These are phyloP conservation scores for Geotrichum aggregatum DNA, from an alignment of 1,139 yeast genomes.

Conservation along the genomic window DNA sequence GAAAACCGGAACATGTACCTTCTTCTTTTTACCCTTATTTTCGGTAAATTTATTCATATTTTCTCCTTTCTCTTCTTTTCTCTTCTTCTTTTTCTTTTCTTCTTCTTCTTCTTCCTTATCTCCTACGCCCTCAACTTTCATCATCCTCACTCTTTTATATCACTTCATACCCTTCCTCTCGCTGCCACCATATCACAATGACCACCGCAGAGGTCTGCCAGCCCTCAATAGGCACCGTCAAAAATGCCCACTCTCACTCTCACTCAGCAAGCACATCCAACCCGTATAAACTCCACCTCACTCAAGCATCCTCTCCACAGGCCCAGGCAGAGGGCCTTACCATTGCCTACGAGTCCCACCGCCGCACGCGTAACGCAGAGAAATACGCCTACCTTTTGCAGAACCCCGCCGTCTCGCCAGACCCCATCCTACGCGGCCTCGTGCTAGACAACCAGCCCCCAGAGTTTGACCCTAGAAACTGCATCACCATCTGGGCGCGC, in stretches of 20 bases:
- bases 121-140: too few species aligned
- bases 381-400: constrained; percentile 19
- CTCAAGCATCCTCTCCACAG: background rate
- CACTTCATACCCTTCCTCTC: too few species aligned
- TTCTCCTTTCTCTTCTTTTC: too few species aligned
- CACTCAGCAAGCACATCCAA: too few species aligned
- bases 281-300: constrained; percentile 9
- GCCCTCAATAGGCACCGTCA: background rate
- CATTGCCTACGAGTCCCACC: constrained; percentile 25
- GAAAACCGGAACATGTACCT: too few species aligned
- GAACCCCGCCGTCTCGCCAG: constrained; percentile 23
- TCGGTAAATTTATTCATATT: too few species aligned
- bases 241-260: background rate
- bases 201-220: background rate
- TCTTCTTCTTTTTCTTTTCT: too few species aligned
- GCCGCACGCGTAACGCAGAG: constrained; percentile 23
- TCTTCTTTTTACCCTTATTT: too few species aligned
- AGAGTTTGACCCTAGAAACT: constrained; percentile 29
- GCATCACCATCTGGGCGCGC: constrained; percentile 30
- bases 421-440: constrained; percentile 25
- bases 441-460: constrained; percentile 24
- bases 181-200: too few species aligned
- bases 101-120: too few species aligned
- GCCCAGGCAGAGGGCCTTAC: constrained; percentile 17
- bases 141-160: too few species aligned